Evolutionary conservation across 2,329 filamentous ascomycete species (phyloP), one percentile per base, ranked within the genome.

Genomic region (Triangularia verruculosa): DNA sequence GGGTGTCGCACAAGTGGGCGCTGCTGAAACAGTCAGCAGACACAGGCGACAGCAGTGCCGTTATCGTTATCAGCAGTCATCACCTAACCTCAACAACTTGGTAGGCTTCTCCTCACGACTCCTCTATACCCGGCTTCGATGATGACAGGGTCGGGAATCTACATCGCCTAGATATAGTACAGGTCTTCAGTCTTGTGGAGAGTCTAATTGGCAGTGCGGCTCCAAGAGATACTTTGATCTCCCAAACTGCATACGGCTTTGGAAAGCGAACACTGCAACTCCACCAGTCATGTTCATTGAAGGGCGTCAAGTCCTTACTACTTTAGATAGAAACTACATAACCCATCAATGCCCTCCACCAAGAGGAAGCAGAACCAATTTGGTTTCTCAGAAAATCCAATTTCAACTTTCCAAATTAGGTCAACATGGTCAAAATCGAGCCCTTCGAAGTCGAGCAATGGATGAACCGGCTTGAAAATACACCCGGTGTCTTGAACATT

Each of bases 391-490:
- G n/a, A n/a, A n/a, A n/a, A n/a, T n/a, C n/a, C n/a, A 39, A 4
- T 15, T 20, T 51, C 43, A 20, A 3, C 7, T 3, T 3, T 52
- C 47, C 47, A 3, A 24, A 13, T 34, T 25, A 4, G 27, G 3
- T 17, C 67, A 73, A 55, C 24, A 77, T 78, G 76, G 75, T 77
- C 65, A 74, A 82, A 57, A 83, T 90, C 66, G 78, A 82, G 20
- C 80, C 82, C 1, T 92, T 92, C 71, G 82, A 84, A 15, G 90
- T 95, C 8, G 92, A 96, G 77, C 76, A 86, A 75, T 89, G 86
- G 86, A 88, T 89, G 84, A 83, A 87, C 74, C 76, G 78, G 61
- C 86, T 86, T 67, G 84, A 88, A 72, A 79, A 70, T 8, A 86
- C 81, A 2, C 82, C 83, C 0, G 80, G 79, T 4, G 81, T 84